Conservation (phyloP, 2,329 filamentous ascomycete genomes). For the Sporothrix mexicana region DNA sequence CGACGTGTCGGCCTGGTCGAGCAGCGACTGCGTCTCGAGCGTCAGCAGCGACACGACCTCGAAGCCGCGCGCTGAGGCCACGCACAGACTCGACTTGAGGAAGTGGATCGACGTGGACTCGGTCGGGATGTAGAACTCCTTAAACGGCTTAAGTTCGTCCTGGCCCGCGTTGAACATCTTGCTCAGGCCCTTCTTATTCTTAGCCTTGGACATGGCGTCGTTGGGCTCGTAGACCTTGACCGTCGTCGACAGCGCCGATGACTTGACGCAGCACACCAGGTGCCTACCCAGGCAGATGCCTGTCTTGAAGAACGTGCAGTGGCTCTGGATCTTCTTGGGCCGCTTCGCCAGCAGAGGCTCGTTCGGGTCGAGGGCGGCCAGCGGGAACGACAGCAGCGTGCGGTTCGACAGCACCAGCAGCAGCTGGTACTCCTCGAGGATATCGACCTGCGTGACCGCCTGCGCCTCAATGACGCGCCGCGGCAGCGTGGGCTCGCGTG, state of each 20-base stretch:
- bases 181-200: conserved; percentile 92
- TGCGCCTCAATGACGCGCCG: conserved; percentile 84
- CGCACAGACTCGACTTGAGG: conserved; percentile 93
- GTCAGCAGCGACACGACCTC: conserved; percentile 97
- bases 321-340: conserved; percentile 94
- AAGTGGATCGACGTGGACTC: conserved; percentile 99
- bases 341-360: conserved; percentile 82
- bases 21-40: conserved; percentile 94
- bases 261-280: conserved; percentile 95
- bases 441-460: conserved; percentile 92
- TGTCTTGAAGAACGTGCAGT: conserved; percentile 98
- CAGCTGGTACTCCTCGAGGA: conserved; percentile 92
- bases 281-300: conserved; percentile 94
- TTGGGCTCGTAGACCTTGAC: conserved; percentile 99
- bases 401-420: conserved; percentile 92
- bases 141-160: conserved; percentile 94
- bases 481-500: conserved; percentile 78
- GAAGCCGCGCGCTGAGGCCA: conserved; percentile 93
- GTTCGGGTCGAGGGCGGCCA: conserved; percentile 83
- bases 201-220: conserved; percentile 89
- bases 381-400: conserved; percentile 85
- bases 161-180: conserved; percentile 95
- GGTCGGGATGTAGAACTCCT: conserved; percentile 98
- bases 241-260: conserved; percentile 87
- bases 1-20: conserved; percentile 97